These are phyloP conservation scores for Panus rudis DNA, from an alignment of 768 basidiomycete genomes.

Conservation along the genomic window DNA sequence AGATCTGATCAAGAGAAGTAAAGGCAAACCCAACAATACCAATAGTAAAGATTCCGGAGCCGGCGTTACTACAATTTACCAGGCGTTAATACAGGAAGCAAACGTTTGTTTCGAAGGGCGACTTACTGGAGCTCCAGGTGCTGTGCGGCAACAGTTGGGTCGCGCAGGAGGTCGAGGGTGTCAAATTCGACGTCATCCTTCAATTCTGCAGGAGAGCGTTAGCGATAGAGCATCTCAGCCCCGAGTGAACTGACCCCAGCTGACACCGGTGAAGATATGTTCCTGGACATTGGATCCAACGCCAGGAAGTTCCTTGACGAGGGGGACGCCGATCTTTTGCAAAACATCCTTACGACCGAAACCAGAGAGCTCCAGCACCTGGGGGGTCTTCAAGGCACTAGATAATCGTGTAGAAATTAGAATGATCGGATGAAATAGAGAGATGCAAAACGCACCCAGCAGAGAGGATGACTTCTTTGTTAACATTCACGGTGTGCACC, in stretches of 20 bases:
- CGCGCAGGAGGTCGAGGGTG: slow-evolving; percentile 10
- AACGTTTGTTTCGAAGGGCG: not conserved
- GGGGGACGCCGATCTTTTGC: slow-evolving; percentile 26
- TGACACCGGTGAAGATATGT: slow-evolving; percentile 23
- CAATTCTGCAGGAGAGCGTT: slow-evolving; percentile 7
- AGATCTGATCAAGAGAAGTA: not conserved
- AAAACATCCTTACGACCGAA: slow-evolving; percentile 34
- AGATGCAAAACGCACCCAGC: slow-evolving; percentile 6
- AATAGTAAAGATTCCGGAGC: slow-evolving; percentile 5
- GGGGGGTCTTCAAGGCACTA: slow-evolving; percentile 38
- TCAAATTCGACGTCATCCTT: slow-evolving; percentile 9
- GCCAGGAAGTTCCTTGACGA: slow-evolving; percentile 33
- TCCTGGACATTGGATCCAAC: slow-evolving; percentile 46
- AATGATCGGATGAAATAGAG: not conserved
- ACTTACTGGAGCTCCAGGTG: slow-evolving; percentile 6
- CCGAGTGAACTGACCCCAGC: slow-evolving; percentile 14
- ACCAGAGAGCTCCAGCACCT: slow-evolving; percentile 43
- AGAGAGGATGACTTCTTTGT: slow-evolving; percentile 6
- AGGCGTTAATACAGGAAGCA: not conserved
- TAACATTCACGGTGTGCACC: slow-evolving; percentile 4
- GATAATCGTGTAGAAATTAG: not conserved
- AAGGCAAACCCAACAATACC: slow-evolving; percentile 8
- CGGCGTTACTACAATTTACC: not conserved
- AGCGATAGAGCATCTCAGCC: not conserved
- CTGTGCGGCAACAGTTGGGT: slow-evolving; percentile 5